A percentile compares a stretch with the other conserved stretches of the same genome.
Evolutionary conservation across 192 early-diverging fungal species (phyloP).

Genomic region (Cetraspora pellucida): DNA sequence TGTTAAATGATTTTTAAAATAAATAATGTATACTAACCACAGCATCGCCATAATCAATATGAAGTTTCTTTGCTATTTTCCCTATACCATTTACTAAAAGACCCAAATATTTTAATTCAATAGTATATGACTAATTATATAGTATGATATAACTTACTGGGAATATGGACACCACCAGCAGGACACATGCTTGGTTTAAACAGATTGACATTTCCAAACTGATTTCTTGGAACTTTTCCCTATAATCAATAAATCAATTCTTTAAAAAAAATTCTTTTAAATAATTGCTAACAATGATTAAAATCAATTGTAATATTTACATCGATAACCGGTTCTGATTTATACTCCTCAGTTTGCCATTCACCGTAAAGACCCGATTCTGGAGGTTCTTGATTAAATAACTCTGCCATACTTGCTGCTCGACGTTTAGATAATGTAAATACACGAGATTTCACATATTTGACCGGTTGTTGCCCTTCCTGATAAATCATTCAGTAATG

Average conservation of each 20-base stretch:
- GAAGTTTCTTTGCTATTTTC: conserved; percentile 71
- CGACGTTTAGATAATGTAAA: conserved; percentile 52
- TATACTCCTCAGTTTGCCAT: conserved; percentile 83
- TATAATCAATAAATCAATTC: conserved; percentile 41
- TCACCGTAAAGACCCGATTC: conserved; percentile 70
- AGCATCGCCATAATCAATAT: conserved; percentile 80
- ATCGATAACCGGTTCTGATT: conserved; percentile 62
- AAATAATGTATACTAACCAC: conserved; percentile 63
- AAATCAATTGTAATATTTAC: conserved; percentile 36
- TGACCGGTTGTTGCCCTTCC: conserved; percentile 42
- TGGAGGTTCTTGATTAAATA: conserved; percentile 34
- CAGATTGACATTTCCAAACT: conserved; percentile 84
- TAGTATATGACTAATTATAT: background rate
- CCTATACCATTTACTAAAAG: conserved; percentile 56
- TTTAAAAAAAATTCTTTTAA: background rate
- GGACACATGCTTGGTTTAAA: conserved; percentile 87
- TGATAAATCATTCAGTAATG: background rate
- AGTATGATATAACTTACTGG: conserved; percentile 42
- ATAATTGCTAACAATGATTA: background rate
- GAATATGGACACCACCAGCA: conserved; percentile 71
- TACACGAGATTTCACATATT: conserved; percentile 48
- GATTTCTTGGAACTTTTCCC: conserved; percentile 81
- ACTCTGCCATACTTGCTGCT: conserved; percentile 39
- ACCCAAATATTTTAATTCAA: background rate
- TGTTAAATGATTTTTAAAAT: background rate